phyloP scores from a whole-genome alignment of 441 rosid species.

The Viola pubescens region DNA sequence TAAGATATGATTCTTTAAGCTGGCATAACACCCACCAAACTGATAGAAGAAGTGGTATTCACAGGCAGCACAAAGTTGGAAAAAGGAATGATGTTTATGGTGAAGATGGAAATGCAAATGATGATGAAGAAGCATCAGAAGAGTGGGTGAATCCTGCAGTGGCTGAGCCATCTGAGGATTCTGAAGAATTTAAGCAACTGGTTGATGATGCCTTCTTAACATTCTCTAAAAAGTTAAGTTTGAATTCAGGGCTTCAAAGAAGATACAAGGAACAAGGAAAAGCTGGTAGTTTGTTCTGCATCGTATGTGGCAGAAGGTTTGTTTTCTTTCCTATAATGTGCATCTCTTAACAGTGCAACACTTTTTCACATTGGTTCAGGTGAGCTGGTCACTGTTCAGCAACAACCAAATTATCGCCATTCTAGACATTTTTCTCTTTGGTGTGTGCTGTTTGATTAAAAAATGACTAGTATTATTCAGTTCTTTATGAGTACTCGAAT shows the following conservation, averaged over 20 bases:
- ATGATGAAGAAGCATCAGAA: slow-evolving; percentile 27
- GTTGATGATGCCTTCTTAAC: slow-evolving; percentile 44
- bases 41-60: slow-evolving; percentile 32
- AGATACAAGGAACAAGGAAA: slow-evolving; percentile 59
- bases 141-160: slow-evolving; percentile 26
- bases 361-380: slow-evolving; percentile 22
- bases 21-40: slow-evolving; percentile 30
- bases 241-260: slow-evolving; percentile 34
- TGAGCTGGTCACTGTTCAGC: too few species aligned
- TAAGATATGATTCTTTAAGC: slow-evolving; percentile 26
- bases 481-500: too few species aligned
- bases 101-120: slow-evolving; percentile 30
- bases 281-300: slow-evolving; percentile 63
- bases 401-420: too few species aligned
- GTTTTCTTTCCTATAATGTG: slow-evolving; percentile 28
- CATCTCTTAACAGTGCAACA: slow-evolving; percentile 16
- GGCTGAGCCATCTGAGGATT: slow-evolving; percentile 37
- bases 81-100: slow-evolving; percentile 36
- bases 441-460: too few species aligned
- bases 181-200: slow-evolving; percentile 53
- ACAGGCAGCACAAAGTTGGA: slow-evolving; percentile 34
- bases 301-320: slow-evolving; percentile 55
- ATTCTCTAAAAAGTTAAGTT: slow-evolving; percentile 43
- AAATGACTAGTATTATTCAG: too few species aligned
- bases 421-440: too few species aligned